Base-by-base conservation (phyloP, 148 eudicot genomes). In the Silene uniflora region DNA sequence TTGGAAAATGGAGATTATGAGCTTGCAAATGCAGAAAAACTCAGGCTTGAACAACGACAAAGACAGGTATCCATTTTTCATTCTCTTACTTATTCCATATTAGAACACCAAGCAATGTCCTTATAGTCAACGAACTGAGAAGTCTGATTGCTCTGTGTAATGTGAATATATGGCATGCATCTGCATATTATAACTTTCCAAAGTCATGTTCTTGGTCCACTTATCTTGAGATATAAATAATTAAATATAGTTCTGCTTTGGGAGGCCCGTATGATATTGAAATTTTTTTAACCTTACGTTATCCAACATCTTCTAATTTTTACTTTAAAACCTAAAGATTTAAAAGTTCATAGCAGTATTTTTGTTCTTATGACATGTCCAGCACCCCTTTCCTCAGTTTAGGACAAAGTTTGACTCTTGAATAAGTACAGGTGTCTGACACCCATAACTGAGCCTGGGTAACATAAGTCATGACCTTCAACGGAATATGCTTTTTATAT, bases 1-100 rank as follows among this genome's bases (percentile, higher is more conserved):
- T 84, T 94, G 74, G 98, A 94, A 85, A 91, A 94, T 67, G 97
- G 98, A 55, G 98, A 88, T 62, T 91, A 94, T 83, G 98, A 94
- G 77, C 81, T 87, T 69, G 98, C 98, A 44, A 94, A 94, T 83
- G 81, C 89, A 3, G 98, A 94, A 82, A 94, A 94, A 80, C 88
- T 94, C 56, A 87, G 98, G 77, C 98, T 94, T 72, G 98, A 94
- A 80, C 97, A 91, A 67, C 80, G 81, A 73, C 98, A 94, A 81
- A 80, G 98, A 88, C 98, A 94, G 97, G 98, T 91, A 76, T 46
- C 46, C 27, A 2, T 79, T 35, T 19, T 68, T 74, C 66, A 22
- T 21, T 16, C 47, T 59, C 16, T 13, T 68, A 9, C 23, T 62
- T 10, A 54, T 59, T 32, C 71, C 6, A 62, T 27, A 72, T 14